Conservation (phyloP, 2,329 filamentous ascomycete genomes). For the Neonectria ditissima region DNA sequence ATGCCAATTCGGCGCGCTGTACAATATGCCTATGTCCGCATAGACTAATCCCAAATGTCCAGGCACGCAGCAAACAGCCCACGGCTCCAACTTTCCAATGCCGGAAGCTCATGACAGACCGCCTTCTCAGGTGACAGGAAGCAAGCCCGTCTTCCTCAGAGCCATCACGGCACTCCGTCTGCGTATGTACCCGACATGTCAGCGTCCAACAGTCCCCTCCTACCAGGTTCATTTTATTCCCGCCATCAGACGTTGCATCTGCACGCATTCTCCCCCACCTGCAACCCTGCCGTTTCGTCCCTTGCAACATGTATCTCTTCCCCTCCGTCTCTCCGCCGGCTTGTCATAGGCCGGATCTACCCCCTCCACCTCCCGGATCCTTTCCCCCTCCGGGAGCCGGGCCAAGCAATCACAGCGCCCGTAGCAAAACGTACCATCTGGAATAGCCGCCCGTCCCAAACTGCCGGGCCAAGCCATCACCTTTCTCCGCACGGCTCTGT, state of each 20-base stretch:
- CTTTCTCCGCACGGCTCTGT: neutral
- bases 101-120: neutral
- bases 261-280: neutral
- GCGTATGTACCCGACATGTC: neutral
- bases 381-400: neutral
- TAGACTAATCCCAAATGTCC: neutral
- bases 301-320: neutral
- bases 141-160: neutral
- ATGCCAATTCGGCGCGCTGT: neutral
- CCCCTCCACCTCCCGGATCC: conserved; percentile 1
- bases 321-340: neutral
- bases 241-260: conserved; percentile 5
- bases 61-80: neutral
- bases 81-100: neutral
- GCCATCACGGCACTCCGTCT: neutral
- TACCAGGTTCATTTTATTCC: too few relatives aligned
- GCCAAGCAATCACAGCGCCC: neutral
- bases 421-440: neutral
- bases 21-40: too few relatives aligned
- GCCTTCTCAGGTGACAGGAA: neutral
- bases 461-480: neutral
- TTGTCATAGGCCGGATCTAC: neutral
- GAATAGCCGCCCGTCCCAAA: neutral
- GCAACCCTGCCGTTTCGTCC: neutral
- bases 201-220: neutral